phyloP scores from a whole-genome alignment of 352 stramenopile genomes.

The Phytophthora palmivora region DNA sequence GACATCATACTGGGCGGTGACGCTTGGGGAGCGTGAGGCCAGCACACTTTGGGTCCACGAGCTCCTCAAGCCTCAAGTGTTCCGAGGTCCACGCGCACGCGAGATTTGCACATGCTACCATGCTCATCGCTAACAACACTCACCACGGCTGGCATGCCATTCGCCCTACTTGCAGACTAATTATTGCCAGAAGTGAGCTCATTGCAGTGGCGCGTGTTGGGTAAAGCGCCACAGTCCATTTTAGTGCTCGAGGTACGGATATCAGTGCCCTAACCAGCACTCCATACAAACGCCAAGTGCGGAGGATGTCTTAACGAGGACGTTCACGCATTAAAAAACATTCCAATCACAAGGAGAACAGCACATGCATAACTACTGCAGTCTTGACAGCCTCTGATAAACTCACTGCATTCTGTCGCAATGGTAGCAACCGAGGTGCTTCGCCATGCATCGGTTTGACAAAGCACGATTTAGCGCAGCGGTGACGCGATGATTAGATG shows the following conservation, averaged over 20 bases:
- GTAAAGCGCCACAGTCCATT: conserved; percentile 9
- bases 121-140: conserved; percentile 1
- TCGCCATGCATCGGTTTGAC: no score
- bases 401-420: not conserved
- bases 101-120: conserved; percentile 28
- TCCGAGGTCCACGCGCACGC: conserved; percentile 23
- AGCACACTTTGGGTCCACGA: not conserved
- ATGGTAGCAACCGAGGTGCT: not conserved
- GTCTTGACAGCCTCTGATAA: not conserved
- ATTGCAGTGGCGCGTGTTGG: conserved; percentile 14
- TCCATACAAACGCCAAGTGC: conserved; percentile 21
- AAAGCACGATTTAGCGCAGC: not conserved
- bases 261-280: conserved; percentile 24
- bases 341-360: no score
- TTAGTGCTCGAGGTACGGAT: conserved; percentile 21
- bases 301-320: not conserved
- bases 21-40: conserved; percentile 11
- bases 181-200: conserved; percentile 17
- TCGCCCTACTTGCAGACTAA: conserved; percentile 1
- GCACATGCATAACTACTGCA: no score
- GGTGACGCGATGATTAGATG: conserved; percentile 18
- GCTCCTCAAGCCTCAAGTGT: not conserved
- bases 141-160: not conserved
- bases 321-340: no score
- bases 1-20: not conserved